A percentile compares a stretch with the other conserved stretches of the same genome.
These are phyloP conservation scores for Pisolithus sp. DNA, from an alignment of 768 basidiomycete species.

Conservation along the genomic window DNA sequence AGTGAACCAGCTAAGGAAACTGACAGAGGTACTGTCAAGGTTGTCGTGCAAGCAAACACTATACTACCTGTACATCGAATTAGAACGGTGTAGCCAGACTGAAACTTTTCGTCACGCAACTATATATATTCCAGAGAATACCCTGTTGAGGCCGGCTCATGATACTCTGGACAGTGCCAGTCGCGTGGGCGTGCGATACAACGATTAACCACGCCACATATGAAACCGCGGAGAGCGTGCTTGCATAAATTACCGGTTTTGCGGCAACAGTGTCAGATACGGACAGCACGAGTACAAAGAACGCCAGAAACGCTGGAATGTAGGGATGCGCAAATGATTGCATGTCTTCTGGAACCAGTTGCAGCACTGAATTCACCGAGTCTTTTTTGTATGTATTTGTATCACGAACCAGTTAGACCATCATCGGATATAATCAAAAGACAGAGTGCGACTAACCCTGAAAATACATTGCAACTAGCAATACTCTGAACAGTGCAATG, in stretches of 20 bases:
- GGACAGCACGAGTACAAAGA: conserved; percentile 45
- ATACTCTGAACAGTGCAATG: conserved; percentile 40
- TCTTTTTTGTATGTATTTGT: conserved; percentile 31
- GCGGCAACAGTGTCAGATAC: conserved; percentile 50
- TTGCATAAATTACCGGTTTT: conserved; percentile 47
- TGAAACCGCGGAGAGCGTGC: conserved; percentile 51
- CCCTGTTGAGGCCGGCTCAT: conserved; percentile 37
- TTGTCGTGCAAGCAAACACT: conserved; percentile 63
- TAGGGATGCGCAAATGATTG: conserved; percentile 32
- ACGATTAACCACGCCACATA: conserved; percentile 59
- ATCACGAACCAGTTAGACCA: conserved; percentile 4
- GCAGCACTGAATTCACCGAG: conserved; percentile 46
- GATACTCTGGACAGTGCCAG: conserved; percentile 35
- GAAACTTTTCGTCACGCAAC: conserved; percentile 34
- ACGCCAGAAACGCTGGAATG: conserved; percentile 36
- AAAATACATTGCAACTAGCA: conserved; percentile 57
- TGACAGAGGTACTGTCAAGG: conserved; percentile 60
- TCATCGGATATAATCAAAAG: not conserved
- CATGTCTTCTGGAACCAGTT: conserved; percentile 37
- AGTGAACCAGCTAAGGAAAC: conserved; percentile 44
- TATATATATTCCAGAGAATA: conserved; percentile 55
- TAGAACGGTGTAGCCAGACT: not conserved
- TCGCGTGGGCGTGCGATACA: conserved; percentile 45
- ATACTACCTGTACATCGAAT: conserved; percentile 35
- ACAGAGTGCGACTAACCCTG: conserved; percentile 42